Evolutionary conservation across 1,284 basidiomycete species (phyloP), one percentile per base, ranked within the genome.

Genomic region (Tylopilus orsonianus): DNA sequence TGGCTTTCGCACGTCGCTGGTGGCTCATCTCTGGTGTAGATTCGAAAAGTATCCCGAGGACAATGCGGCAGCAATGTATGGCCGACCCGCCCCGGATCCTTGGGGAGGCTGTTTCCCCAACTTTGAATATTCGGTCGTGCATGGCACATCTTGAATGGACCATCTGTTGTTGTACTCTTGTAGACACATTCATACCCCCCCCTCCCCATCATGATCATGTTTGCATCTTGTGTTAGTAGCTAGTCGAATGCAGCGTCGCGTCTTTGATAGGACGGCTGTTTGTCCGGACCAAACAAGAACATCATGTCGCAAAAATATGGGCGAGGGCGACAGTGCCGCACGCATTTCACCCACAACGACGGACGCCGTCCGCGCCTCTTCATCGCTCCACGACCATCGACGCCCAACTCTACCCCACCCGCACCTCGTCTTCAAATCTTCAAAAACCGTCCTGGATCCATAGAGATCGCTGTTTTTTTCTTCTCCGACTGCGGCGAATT

Each of bases 11-110:
- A 12, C 16, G 16, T 33, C 14, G 7, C 20, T n/a, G 41, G 12
- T 29, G 3, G 37, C 33, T 38, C n/a, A 54, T 49, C 35, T n/a
- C 30, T 19, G 9, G 27, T 4, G 5, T 54, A 89, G 86, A 24
- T 90, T 90, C 55, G 87, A 90, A 55, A 73, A 72, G 44, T 90
- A 90, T 59, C 84, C 83, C 1, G 87, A 90, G 61, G 85, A 85
- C 56, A 80, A 85, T 59, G 79, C 72, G 0, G 68, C 79, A 0
- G 62, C 73, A 35, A 62, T 70, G 38, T 90, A 90, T 56, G 87
- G 87, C 8, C 61, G 74, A 42, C 64, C 71, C 10, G 77, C 71
- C 0, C 58, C 69, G 1, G 87, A 90, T 65, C 74, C 72, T 2
- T 79, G 77, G 61, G 83, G 83, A 9, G 54, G 66, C 19, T 67